Evolutionary conservation across 1,139 yeast species (phyloP), one percentile per base, ranked within the genome.

Genomic region (Kodamaea derodonti): DNA sequence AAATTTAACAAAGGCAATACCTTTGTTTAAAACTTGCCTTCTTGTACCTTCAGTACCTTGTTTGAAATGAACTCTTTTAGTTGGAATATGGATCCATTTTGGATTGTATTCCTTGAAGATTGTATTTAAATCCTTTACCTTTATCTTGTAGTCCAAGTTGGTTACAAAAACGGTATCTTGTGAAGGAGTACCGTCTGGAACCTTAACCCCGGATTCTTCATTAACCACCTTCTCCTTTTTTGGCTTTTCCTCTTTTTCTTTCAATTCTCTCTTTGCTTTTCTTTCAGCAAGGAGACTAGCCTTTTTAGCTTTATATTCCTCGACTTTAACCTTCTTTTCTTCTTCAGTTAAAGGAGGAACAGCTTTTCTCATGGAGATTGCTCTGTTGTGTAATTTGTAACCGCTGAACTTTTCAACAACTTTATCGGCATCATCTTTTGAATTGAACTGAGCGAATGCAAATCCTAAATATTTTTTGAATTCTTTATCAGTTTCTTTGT

Each of bases 1-100:
- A 47, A 79, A 75, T 48, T 69, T 75, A 39, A 77, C 75, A 57
- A 79, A 79, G 3, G 83, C 84, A 57, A 75, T 75, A 31, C 85
- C 84, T 56, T 74, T 76, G 55, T 77, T 77, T 55, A 62, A 72
- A 45, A 72, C 66, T 31, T 56, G 60, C 36, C 61, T 51, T 42
- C 62, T 65, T 10, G 39, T 38, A 25, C 42, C 22, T 14, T 40
- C 44, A 10, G 32, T 37, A 29, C 67, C 69, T 37, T 56, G 51
- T 22, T 59, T 65, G 35, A 47, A 53, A 17, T 78, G 72, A 13
- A 74, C 59, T 38, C 58, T 65, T 48, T 70, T 67, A 32, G 67
- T 57, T 36, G 85, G 84, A 26, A 79, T 75, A 41, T 75, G 76
- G 39, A 76, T 67, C 79, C 78, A 74, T 43, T 61, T 60, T 14